Conservation (phyloP, 805 yeast genomes). For the Pichia cabralensis region DNA sequence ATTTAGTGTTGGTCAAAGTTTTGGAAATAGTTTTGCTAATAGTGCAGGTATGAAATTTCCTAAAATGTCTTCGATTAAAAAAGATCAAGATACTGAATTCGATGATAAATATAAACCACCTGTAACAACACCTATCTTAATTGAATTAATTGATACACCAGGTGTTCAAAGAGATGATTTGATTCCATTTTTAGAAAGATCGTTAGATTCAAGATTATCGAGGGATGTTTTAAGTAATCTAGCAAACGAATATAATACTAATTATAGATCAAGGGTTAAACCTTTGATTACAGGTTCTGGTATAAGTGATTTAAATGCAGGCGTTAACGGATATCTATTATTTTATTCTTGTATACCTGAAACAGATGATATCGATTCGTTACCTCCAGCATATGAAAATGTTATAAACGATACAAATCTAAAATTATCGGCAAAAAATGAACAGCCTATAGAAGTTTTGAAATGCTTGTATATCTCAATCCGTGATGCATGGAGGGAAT, state of each 20-base stretch:
- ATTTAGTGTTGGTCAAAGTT: constrained; percentile 4
- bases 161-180: constrained; percentile 55
- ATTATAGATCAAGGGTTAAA: constrained; percentile 34
- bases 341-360: constrained; percentile 74
- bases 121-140: constrained; percentile 44
- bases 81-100: neutral
- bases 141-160: constrained; percentile 70
- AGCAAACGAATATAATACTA: constrained; percentile 11
- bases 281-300: constrained; percentile 71
- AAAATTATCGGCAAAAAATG: no score
- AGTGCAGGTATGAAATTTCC: constrained; percentile 3
- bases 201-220: constrained; percentile 52
- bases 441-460: constrained; percentile 25
- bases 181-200: constrained; percentile 69
- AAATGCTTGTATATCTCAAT: constrained; percentile 45
- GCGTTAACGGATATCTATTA: constrained; percentile 63
- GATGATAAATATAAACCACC: constrained; percentile 34
- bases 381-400: constrained; percentile 53
- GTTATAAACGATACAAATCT: no score
- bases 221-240: constrained; percentile 49
- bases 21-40: constrained; percentile 4
- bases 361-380: constrained; percentile 65
- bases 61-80: neutral
- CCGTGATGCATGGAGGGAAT: constrained; percentile 69
- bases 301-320: constrained; percentile 66